Base-by-base conservation (phyloP, 208 protist species). In the Naegleria fowleri region DNA sequence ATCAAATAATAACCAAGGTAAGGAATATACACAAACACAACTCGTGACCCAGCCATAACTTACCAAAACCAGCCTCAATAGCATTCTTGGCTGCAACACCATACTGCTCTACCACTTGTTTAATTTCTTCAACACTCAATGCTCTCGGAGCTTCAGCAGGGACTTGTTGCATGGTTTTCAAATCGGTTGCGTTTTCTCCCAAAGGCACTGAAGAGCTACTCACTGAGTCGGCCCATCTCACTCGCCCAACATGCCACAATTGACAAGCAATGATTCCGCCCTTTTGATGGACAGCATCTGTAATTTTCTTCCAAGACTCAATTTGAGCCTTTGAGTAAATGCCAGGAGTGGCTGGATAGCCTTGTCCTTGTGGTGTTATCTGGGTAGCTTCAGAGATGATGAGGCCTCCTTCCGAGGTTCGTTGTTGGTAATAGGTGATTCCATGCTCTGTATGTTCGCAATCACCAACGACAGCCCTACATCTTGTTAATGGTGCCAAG, bases 81-180 rank as follows among this genome's bases (percentile, higher is more conserved):
- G 95, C 93, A 83, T 96, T 95, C 90, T 93, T 93, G 0, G 96
- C 96, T 0, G 96, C 94, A 0, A 93, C 86, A 85, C 90, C 94
- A 93, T 96, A 98, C 15, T 92, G 87, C 38, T 94, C 19, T 75
- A 96, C 94, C n/a, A 94, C 91, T 0, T 43, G 0, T 40, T 91
- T 22, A 84, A 98, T 97, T 55, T 98, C 97, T 16, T 93, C 92
- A 52, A 92, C 85, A 13, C 95, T 95, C 51, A 98, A 52, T 39
- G 83, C 94, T 11, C 93, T 90, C n/a, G 94, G 94, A 22, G 83
- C 91, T 75, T 89, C 90, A 91, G 15, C 15, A n/a, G 52, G 83
- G 5, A 39, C 39, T 55, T 36, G 15, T 33, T 22, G 11, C 5
- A 87, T 36, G 41, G 36, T 51, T 16, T 87, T 51, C 19, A 40